Percentiles rank a stretch among this genome's conserved stretches.
phyloP scores from a whole-genome alignment of 2,329 filamentous ascomycete genomes.

The Sarocladium brachiariae region DNA sequence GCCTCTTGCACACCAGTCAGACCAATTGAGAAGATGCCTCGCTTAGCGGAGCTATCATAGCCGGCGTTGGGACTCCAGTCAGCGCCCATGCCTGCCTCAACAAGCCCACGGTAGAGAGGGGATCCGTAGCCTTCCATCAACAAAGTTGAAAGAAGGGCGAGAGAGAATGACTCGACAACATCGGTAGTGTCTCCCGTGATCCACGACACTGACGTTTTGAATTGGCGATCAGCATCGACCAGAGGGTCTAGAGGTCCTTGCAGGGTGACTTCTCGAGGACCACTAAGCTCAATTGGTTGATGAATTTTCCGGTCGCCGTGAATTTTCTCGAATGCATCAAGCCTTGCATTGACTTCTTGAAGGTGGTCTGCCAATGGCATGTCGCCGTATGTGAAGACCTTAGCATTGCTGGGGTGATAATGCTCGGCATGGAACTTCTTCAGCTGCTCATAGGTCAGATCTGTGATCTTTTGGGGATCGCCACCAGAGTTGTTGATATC shows the following conservation, averaged over 20 bases:
- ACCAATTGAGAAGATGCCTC: constrained; percentile 83
- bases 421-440: constrained; percentile 84
- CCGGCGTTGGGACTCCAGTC: constrained; percentile 95
- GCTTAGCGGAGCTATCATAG: constrained; percentile 71
- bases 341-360: constrained; percentile 65
- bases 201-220: constrained; percentile 93
- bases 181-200: constrained; percentile 76
- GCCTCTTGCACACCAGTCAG: constrained; percentile 81
- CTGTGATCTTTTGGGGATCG: constrained; percentile 92
- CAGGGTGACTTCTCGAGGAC: constrained; percentile 63
- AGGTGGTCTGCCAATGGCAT: constrained; percentile 81
- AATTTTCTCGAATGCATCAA: constrained; percentile 67
- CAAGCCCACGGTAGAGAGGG: constrained; percentile 79
- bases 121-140: constrained; percentile 94
- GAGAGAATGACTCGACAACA: constrained; percentile 79
- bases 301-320: constrained; percentile 67
- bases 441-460: constrained; percentile 85
- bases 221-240: constrained; percentile 77
- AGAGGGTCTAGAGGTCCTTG: constrained; percentile 81
- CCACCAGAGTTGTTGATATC: constrained; percentile 95
- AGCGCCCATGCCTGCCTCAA: constrained; percentile 83
- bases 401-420: constrained; percentile 96
- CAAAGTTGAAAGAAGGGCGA: constrained; percentile 74
- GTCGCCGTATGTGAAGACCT: constrained; percentile 91
- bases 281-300: constrained; percentile 64